Evolutionary conservation across 331 rosid species (phyloP).

Genomic region (Pyracantha coccinea): DNA sequence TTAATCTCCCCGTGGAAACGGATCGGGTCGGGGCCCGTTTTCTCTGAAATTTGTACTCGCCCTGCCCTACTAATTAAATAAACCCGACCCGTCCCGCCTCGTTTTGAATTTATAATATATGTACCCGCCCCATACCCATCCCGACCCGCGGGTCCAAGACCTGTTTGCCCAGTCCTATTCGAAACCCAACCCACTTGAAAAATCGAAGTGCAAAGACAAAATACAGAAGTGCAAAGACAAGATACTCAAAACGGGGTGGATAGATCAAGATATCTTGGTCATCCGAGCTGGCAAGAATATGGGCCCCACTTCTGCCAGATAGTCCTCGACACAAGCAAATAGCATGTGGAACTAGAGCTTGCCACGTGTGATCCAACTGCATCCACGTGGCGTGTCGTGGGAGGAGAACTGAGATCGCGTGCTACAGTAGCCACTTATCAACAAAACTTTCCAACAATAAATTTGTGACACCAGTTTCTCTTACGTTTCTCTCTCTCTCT

Average conservation of each 20-base stretch:
- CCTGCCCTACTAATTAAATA: no score
- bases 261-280: constrained; percentile 17
- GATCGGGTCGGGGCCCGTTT: no score
- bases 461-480: neutral
- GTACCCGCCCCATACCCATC: no score
- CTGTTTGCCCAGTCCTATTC: no score
- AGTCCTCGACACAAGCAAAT: neutral
- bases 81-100: no score
- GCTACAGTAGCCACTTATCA: constrained; percentile 64
- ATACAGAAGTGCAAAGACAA: neutral
- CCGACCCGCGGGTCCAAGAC: no score
- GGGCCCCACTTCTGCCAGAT: constrained; percentile 20
- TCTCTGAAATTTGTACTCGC: no score
- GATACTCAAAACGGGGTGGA: neutral
- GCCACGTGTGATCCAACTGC: constrained; percentile 33
- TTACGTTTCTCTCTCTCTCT: constrained; percentile 8
- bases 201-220: neutral
- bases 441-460: constrained; percentile 18
- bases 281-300: constrained; percentile 36
- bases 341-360: constrained; percentile 29
- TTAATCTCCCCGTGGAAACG: no score
- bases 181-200: neutral
- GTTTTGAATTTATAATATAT: no score
- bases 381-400: constrained; percentile 63
- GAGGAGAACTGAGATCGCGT: constrained; percentile 75